Evolutionary conservation across 176 grass and related monocot species (phyloP).

Genomic region (Cenchrus fungigraminus): DNA sequence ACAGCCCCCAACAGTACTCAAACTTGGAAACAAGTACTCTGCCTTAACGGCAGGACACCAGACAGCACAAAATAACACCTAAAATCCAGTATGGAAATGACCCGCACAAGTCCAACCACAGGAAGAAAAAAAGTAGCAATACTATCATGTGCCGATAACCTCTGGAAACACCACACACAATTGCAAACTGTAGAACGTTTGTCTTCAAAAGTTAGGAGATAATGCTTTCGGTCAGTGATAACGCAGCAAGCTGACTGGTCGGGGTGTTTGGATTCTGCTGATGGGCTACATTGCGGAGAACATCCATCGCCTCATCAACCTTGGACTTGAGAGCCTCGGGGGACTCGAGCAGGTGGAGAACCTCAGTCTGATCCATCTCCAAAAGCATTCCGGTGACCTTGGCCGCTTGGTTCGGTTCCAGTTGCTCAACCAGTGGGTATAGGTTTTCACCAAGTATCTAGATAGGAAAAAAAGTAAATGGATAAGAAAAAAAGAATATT

Average conservation of each 20-base stretch:
- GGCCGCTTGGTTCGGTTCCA: slow-evolving; percentile 79
- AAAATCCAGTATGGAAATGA: slow-evolving; percentile 37
- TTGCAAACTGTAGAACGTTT: slow-evolving; percentile 7
- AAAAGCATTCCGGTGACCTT: slow-evolving; percentile 93
- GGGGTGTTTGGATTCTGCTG: slow-evolving; percentile 66
- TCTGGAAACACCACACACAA: slow-evolving; percentile 34
- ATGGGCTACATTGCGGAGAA: slow-evolving; percentile 73
- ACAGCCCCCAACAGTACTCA: slow-evolving; percentile 18
- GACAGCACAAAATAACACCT: slow-evolving; percentile 21
- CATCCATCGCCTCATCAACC: slow-evolving; percentile 94
- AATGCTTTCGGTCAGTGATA: slow-evolving; percentile 61
- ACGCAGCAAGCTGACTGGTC: slow-evolving; percentile 64
- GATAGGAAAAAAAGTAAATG: not conserved
- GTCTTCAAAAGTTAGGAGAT: slow-evolving; percentile 46
- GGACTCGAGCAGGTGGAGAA: slow-evolving; percentile 87
- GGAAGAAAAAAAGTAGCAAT: not conserved
- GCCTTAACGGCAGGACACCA: slow-evolving; percentile 23
- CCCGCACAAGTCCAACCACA: slow-evolving; percentile 40
- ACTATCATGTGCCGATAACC: slow-evolving; percentile 36
- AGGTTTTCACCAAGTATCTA: slow-evolving; percentile 92
- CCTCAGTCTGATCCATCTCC: slow-evolving; percentile 97
- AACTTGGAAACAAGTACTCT: slow-evolving; percentile 27
- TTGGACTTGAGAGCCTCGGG: slow-evolving; percentile 84
- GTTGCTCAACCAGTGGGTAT: slow-evolving; percentile 83
- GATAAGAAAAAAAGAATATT: not conserved